Conservation (phyloP, 2,329 filamentous ascomycete genomes). For the Neofusicoccum ribis region DNA sequence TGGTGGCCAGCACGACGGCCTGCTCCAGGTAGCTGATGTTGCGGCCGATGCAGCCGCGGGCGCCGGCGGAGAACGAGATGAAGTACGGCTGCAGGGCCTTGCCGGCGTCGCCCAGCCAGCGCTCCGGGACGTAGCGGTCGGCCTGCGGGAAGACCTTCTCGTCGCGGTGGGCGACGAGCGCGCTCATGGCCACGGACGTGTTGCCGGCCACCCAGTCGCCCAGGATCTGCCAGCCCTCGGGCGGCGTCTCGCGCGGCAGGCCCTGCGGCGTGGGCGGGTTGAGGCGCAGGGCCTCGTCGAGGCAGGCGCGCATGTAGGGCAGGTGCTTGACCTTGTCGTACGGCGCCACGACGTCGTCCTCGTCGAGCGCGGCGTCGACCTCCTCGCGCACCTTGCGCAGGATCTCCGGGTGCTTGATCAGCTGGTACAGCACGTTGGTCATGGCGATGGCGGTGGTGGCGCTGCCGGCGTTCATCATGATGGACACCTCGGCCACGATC, state of each 20-base stretch:
- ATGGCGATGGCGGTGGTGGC: conserved; percentile 40
- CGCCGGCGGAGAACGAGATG: conserved; percentile 25
- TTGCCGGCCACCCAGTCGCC: conserved; percentile 35
- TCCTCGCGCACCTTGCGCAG: conserved; percentile 28
- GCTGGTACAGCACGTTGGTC: conserved; percentile 38
- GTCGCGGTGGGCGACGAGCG: conserved; percentile 46
- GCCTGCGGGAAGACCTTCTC: conserved; percentile 54
- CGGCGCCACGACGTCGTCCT: conserved; percentile 22
- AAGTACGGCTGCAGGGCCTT: conserved; percentile 27
- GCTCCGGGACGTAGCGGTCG: conserved; percentile 48
- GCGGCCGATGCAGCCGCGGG: conserved; percentile 28
- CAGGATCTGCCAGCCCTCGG: conserved; percentile 23
- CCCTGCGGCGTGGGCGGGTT: conserved; percentile 23
- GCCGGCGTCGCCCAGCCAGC: conserved; percentile 44
- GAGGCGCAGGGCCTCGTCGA: conserved; percentile 32
- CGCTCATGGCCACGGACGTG: conserved; percentile 39
- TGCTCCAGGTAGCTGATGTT: conserved; percentile 56
- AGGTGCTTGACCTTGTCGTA: conserved; percentile 28
- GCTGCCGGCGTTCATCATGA: conserved; percentile 31
- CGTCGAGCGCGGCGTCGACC: conserved; percentile 21
- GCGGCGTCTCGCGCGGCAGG: conserved; percentile 32
- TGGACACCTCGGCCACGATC: conserved; percentile 2
- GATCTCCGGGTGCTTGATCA: conserved; percentile 34
- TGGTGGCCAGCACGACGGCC: conserved; percentile 34
- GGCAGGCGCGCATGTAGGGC: conserved; percentile 32